Evolutionary conservation across 208 protist genomes (phyloP).

Genomic region (Herpetomonas tarakana): DNA sequence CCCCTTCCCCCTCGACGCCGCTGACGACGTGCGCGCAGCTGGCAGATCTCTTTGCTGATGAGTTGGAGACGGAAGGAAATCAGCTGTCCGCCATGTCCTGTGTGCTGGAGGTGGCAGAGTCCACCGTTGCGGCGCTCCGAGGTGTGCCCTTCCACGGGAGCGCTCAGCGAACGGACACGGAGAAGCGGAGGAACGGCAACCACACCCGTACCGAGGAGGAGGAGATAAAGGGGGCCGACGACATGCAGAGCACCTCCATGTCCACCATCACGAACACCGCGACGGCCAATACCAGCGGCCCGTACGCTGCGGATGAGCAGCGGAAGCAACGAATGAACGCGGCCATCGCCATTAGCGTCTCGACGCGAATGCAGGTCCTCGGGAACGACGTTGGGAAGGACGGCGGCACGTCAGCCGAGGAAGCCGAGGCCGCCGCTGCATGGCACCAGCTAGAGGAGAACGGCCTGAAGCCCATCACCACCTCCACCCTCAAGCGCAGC

Average conservation of each 20-base stretch:
- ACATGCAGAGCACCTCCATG: background rate
- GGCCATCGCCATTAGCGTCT: background rate
- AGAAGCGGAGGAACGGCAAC: background rate
- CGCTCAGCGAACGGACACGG: background rate
- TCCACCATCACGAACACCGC: background rate
- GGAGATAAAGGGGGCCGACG: background rate
- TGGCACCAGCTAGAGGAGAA: background rate
- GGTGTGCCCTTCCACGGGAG: background rate
- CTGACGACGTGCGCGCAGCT: background rate
- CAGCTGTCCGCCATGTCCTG: background rate
- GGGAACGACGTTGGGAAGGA: background rate
- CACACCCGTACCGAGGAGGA: background rate
- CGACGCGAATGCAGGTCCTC: conserved; percentile 1
- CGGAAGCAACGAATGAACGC: background rate
- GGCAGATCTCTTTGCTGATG: background rate
- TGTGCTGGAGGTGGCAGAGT: background rate
- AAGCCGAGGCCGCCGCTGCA: background rate
- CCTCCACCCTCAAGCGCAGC: background rate
- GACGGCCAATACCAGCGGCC: background rate
- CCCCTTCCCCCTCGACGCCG: no score
- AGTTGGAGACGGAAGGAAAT: background rate
- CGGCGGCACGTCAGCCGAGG: background rate
- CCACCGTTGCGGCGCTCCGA: background rate
- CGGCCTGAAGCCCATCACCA: background rate
- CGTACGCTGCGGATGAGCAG: background rate